phyloP scores from a whole-genome alignment of 148 eudicot species.

The Linanthus parryae region DNA sequence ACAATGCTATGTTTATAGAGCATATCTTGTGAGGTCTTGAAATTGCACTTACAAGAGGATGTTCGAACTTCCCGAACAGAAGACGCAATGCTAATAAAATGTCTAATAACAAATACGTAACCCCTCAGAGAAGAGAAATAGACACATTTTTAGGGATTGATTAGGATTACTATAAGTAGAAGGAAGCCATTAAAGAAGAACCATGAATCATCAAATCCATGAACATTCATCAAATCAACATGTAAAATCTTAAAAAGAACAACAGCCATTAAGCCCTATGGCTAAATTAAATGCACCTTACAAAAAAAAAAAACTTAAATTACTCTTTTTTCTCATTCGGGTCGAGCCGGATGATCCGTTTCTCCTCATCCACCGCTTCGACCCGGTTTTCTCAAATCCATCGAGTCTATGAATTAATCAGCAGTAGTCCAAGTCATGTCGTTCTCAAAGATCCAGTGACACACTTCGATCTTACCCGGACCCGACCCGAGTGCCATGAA shows the following conservation, averaged over 20 bases:
- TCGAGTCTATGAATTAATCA: slow-evolving; percentile 39
- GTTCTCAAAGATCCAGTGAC: slow-evolving; percentile 94
- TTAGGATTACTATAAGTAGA: too few relatives aligned
- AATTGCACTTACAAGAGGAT: too few relatives aligned
- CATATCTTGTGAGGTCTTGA: too few relatives aligned
- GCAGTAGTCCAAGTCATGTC: slow-evolving; percentile 76
- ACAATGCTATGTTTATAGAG: too few relatives aligned
- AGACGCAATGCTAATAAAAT: too few relatives aligned
- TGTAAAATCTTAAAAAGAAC: background rate
- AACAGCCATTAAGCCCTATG: slow-evolving; percentile 6
- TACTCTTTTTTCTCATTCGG: background rate
- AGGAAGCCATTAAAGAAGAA: too few relatives aligned
- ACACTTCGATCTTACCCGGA: slow-evolving; percentile 87
- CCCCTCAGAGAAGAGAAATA: too few relatives aligned
- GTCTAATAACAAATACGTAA: too few relatives aligned
- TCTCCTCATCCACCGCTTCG: background rate
- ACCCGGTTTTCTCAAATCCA: background rate
- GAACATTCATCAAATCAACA: background rate
- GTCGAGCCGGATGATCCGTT: background rate
- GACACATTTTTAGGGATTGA: too few relatives aligned
- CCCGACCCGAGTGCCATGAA: slow-evolving; percentile 65
- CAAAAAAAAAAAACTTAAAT: too few relatives aligned
- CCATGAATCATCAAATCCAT: too few relatives aligned
- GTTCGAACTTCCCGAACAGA: too few relatives aligned
- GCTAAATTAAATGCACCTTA: slow-evolving; percentile 6